Conservation (phyloP, 495 filamentous ascomycete genomes). For the Xylaria nigripes region DNA sequence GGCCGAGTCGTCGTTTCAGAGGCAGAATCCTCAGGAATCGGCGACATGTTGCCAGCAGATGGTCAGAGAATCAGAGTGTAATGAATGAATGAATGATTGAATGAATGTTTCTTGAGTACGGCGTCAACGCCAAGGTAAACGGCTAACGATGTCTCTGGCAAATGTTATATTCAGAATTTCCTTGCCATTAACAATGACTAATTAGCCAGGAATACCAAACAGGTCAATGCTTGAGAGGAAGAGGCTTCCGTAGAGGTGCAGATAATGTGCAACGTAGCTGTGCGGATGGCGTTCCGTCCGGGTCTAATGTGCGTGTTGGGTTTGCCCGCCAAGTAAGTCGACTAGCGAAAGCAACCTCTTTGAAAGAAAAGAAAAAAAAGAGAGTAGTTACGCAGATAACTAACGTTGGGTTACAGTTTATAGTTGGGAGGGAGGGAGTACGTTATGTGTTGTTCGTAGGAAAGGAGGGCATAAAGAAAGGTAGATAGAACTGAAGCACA, state of each 20-base stretch:
- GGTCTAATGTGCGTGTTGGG: neutral
- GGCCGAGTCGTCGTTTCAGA: conserved; percentile 19
- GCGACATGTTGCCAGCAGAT: conserved; percentile 21
- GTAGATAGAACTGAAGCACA: neutral
- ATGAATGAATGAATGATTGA: too few species aligned
- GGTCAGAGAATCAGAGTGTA: neutral
- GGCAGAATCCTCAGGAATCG: conserved; percentile 19
- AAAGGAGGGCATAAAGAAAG: neutral
- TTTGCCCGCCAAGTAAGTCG: neutral
- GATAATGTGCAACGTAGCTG: conserved; percentile 8
- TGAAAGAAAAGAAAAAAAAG: neutral
- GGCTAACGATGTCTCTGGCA: neutral
- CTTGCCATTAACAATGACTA: conserved; percentile 4
- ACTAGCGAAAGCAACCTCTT: neutral
- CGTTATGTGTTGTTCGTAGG: neutral
- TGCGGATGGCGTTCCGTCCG: neutral
- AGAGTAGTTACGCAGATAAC: neutral
- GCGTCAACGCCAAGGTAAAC: neutral
- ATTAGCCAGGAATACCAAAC: neutral
- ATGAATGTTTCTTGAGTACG: neutral
- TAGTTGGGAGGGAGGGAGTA: neutral
- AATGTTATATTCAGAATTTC: neutral
- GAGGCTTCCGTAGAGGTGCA: conserved; percentile 3
- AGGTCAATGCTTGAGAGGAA: conserved; percentile 1
- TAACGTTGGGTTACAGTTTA: neutral